phyloP scores from a whole-genome alignment of 495 filamentous ascomycete genomes.

The Lichina pygmaea region DNA sequence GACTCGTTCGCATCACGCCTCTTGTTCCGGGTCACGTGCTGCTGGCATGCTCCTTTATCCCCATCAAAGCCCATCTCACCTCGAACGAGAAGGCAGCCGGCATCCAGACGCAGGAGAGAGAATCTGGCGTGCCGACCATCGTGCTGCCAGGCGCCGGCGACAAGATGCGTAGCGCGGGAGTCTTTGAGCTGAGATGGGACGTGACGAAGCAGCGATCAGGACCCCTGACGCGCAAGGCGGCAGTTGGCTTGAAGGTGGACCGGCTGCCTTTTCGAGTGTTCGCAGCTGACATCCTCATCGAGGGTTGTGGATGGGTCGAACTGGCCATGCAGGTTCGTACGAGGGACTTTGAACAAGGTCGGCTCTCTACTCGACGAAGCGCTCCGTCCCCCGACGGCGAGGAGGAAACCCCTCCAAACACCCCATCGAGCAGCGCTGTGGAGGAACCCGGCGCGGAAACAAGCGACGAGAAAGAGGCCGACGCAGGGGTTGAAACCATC shows the following conservation, averaged over 20 bases:
- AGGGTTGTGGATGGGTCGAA: slow-evolving; percentile 85
- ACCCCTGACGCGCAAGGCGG: slow-evolving; percentile 23
- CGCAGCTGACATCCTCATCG: slow-evolving; percentile 61
- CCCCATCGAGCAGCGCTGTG: neutral
- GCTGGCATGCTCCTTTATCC: slow-evolving; percentile 53
- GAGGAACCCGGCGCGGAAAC: slow-evolving; percentile 4
- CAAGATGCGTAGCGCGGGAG: slow-evolving; percentile 38
- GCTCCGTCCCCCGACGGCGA: slow-evolving; percentile 1
- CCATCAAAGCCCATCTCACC: slow-evolving; percentile 44
- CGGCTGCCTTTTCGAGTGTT: slow-evolving; percentile 52
- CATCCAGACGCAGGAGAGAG: slow-evolving; percentile 27
- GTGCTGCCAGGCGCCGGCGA: slow-evolving; percentile 25
- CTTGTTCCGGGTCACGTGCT: slow-evolving; percentile 31
- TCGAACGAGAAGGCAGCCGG: slow-evolving; percentile 49
- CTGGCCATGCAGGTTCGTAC: slow-evolving; percentile 47
- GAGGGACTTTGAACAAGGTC: slow-evolving; percentile 11
- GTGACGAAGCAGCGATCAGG: slow-evolving; percentile 47
- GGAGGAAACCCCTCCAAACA: slow-evolving; percentile 1
- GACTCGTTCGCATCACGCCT: slow-evolving; percentile 72
- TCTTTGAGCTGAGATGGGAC: slow-evolving; percentile 49
- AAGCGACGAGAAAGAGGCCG: neutral
- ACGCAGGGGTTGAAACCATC: slow-evolving; percentile 2
- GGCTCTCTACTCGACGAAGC: neutral
- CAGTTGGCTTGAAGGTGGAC: slow-evolving; percentile 22
- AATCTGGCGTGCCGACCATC: slow-evolving; percentile 30